phyloP scores from a whole-genome alignment of 2,329 filamentous ascomycete species.

The Onygenales sp. region DNA sequence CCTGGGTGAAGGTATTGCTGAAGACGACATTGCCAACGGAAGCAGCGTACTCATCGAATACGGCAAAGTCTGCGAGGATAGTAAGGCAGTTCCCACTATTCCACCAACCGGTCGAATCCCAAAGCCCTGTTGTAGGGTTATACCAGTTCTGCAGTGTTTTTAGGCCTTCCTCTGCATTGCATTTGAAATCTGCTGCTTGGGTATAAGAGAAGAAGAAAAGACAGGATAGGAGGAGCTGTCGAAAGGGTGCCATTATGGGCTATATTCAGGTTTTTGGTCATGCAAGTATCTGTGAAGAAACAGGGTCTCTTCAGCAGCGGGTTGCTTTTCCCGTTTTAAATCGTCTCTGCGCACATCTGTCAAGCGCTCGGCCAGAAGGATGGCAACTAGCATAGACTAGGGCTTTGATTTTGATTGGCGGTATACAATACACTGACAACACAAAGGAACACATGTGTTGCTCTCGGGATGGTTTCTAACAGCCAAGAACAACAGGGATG shows the following conservation, averaged over 20 bases:
- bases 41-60: slow-evolving; percentile 24
- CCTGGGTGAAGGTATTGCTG: slow-evolving; percentile 31
- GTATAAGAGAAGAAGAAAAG: not conserved
- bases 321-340: no score
- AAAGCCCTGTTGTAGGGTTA: slow-evolving; percentile 50
- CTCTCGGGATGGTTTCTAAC: no score
- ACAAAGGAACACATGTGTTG: no score
- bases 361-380: no score
- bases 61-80: slow-evolving; percentile 47
- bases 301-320: no score
- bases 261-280: not conserved
- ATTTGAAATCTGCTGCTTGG: not conserved
- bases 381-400: no score
- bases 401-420: no score
- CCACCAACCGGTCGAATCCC: slow-evolving; percentile 58
- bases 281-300: not conserved
- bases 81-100: slow-evolving; percentile 61
- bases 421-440: no score
- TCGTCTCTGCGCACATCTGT: no score
- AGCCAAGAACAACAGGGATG: no score
- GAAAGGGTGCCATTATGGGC: not conserved
- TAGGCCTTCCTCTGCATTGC: not conserved
- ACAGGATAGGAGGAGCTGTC: not conserved
- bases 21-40: slow-evolving; percentile 31
- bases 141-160: slow-evolving; percentile 53